Evolutionary conservation across 495 filamentous ascomycete genomes (phyloP), one percentile per base, ranked within the genome.

Genomic region (Aspergillus nanangensis): DNA sequence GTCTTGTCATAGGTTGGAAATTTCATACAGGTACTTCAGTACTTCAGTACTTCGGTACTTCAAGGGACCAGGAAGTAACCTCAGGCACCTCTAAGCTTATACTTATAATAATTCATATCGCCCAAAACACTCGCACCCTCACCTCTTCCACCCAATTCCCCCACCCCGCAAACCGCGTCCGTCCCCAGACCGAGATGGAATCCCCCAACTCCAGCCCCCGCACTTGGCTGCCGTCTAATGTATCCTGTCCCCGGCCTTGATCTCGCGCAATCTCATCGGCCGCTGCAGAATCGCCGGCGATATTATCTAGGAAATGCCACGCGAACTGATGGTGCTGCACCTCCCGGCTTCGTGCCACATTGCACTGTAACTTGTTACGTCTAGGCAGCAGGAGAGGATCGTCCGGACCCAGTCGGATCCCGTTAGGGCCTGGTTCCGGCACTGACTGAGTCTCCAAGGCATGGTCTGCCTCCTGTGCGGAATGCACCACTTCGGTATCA

Each of bases 81-180:
- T n/a, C n/a, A n/a, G n/a, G n/a, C n/a, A n/a, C n/a, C n/a, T n/a
- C n/a, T n/a, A n/a, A n/a, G n/a, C n/a, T n/a, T n/a, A n/a, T n/a
- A n/a, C n/a, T n/a, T n/a, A n/a, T n/a, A n/a, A n/a, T n/a, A n/a
- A 9, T n/a, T 39, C 53, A 87, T 25, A 84, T 57, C 11, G 79
- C 79, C 80, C 79, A 86, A 49, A 77, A 84, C 15, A 87, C 72
- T 38, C 78, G 69, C 32, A 87, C 70, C 47, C 71, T 63, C n/a
- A 80, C 70, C 10, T 65, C 61, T 24, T 80, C 52, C 8, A 87
- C 67, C 41, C 70, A 44, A 44, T 88, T 88, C 1, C 23, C 22
- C 86, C 86, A 88, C 0, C 69, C 77, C 0, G 66, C 67, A 53
- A 84, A 90, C 41, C 81, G 69, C 1, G 82, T 74, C 43, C 77